Conservation (phyloP, 805 yeast genomes). For the Wickerhamiella siamensis region DNA sequence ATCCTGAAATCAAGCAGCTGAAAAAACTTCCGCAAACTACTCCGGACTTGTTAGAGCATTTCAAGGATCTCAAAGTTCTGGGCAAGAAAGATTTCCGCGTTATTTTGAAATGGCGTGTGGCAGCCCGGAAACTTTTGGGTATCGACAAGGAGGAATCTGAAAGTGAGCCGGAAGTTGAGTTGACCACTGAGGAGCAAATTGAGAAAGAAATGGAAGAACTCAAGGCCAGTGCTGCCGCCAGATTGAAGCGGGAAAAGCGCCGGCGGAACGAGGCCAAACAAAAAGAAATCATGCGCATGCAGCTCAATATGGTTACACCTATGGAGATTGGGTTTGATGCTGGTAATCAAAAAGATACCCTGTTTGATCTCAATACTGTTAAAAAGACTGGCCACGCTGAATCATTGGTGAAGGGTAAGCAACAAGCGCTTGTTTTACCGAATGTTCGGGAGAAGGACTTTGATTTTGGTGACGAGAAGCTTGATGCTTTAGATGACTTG, state of each 20-base stretch:
- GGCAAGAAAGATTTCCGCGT: conserved; percentile 88
- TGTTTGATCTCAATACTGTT: conserved; percentile 74
- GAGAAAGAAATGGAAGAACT: conserved; percentile 71
- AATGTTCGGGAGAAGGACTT: conserved; percentile 9
- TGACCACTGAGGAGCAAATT: conserved; percentile 71
- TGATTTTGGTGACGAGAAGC: conserved; percentile 16
- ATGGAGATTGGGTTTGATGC: conserved; percentile 90
- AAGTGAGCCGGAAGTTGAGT: conserved; percentile 46
- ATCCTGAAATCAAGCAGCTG: conserved; percentile 58
- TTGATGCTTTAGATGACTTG: conserved; percentile 26
- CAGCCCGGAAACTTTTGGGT: conserved; percentile 65
- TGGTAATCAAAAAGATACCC: conserved; percentile 56
- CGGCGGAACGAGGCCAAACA: conserved; percentile 69
- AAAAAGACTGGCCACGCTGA: conserved; percentile 73
- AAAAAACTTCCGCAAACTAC: conserved; percentile 65
- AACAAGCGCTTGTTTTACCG: conserved; percentile 25
- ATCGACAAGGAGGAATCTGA: conserved; percentile 38
- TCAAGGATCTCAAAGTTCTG: conserved; percentile 82
- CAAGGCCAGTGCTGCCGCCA: conserved; percentile 53
- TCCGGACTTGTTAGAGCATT: conserved; percentile 62
- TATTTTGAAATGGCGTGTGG: conserved; percentile 76
- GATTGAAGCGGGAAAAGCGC: conserved; percentile 68
- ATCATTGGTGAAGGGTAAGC: conserved; percentile 61
- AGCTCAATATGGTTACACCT: conserved; percentile 91
- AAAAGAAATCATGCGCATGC: conserved; percentile 79